Evolutionary conservation across 1,139 yeast genomes (phyloP), one percentile per base, ranked within the genome.

Genomic region (Debaryomycetaceae sp.): DNA sequence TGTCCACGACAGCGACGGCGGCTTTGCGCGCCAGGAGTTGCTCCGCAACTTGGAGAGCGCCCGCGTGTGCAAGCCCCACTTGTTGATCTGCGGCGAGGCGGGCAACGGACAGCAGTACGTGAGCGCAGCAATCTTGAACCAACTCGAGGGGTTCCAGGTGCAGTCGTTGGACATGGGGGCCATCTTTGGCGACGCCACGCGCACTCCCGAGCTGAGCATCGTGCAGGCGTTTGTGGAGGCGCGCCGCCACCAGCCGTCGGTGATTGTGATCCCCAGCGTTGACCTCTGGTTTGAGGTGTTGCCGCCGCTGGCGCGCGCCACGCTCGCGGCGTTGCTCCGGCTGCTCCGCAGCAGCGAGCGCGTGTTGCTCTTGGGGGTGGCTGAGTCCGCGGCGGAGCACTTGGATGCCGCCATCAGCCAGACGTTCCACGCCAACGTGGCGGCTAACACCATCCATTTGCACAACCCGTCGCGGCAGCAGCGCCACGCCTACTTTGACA

Each of bases 51-150:
- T 81, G 29, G 78, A 83, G 41, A 64, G 67, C 24, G 71, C 93
- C 4, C 65, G 96, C 40, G 67, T 84, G 1, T 89, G 82, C 53
- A 75, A 86, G 40, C 99, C 99, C 1, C 75, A 93, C 41, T 55
- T 91, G 20, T 60, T 88, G 23, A 65, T 91, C 2, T 61, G 77
- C 32, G 97, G 98, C 2, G 61, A 64, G 3, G 61, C 67, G n/a
- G 96, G 97, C 0, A 75, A 75, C 57, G 99, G 98, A 2, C 96
- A 89, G 45, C 85, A 79, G 43, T 89, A 91, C 52, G 52, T 93
- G 11, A 83, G 91, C 7, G 71, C 91, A 1, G 96, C 97, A 0
- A 65, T 88, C 11, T 61, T 91, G 35, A 84, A 88, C 46, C 73
- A 78, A 44, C 62, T 93, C 37, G 98, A 91, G 58, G 96, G 96